Evolutionary conservation across 441 rosid species (phyloP).

Genomic region (Isatis lusitanica): DNA sequence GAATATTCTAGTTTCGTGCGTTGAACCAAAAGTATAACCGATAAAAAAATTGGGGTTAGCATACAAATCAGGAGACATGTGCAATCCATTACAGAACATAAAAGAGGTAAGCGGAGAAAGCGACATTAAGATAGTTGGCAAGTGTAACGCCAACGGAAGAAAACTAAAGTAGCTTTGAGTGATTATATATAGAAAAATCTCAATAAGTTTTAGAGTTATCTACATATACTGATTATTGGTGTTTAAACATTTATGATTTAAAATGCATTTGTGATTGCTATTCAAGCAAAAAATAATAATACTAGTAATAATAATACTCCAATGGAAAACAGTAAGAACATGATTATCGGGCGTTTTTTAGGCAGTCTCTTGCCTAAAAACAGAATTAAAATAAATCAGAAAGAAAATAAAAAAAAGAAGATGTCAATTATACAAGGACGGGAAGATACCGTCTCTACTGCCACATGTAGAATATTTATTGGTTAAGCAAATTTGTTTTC

Average conservation of each 20-base stretch:
- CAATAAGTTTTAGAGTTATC: neutral
- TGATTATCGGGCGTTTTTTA: no score
- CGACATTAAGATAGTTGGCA: neutral
- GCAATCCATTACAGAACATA: constrained; percentile 27
- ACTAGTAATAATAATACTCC: neutral
- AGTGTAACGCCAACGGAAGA: constrained; percentile 8
- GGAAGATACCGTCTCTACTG: no score
- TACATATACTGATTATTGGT: neutral
- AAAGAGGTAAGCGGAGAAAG: constrained; percentile 12
- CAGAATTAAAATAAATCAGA: no score
- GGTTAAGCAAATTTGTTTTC: no score
- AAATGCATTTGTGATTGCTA: neutral
- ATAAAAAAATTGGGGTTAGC: neutral
- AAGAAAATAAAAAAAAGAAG: no score
- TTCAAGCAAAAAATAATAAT: neutral
- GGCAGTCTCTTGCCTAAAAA: no score
- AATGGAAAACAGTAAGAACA: neutral
- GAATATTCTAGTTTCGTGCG: constrained; percentile 18
- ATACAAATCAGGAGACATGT: constrained; percentile 24
- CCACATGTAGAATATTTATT: no score
- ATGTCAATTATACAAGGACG: no score
- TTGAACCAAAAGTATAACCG: neutral
- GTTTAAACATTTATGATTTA: neutral
- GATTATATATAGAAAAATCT: neutral
- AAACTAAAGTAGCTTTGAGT: constrained; percentile 1